Evolutionary conservation across 495 filamentous ascomycete species (phyloP), one percentile per base, ranked within the genome.

Genomic region (Trichoderma orchidacearum): DNA sequence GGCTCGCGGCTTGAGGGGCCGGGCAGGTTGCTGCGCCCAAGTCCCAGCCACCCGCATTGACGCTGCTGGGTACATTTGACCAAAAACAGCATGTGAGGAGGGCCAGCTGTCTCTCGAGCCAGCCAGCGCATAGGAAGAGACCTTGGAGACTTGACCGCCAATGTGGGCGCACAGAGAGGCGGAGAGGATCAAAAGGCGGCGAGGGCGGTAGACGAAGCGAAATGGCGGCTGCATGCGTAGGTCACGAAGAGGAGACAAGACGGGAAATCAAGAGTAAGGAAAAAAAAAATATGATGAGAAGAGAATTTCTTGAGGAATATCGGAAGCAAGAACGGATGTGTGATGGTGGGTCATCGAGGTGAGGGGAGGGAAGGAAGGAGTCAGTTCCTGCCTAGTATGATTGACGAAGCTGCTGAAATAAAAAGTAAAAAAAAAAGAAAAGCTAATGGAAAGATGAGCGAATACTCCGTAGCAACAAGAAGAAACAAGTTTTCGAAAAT

Each of bases 81-180:
- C 3, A 15, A 7, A 7, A 13, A 3, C 13, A 7, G 34, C 34
- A 15, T 36, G 34, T 15, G 34, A 8, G n/a, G n/a, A n/a, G n/a
- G 34, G 34, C 34, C 34, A 48, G 41, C 18, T 48, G 41, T 48
- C 41, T 25, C 21, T 48, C 11, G 18, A 27, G 18, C 3, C n/a
- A 9, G 21, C 18, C 18, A 23, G 18, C 41, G 18, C 41, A 23
- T 27, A 3, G 13, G 21, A 23, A 3, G 34, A 15, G 41, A n/a
- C n/a, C n/a, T n/a, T n/a, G n/a, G n/a, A n/a, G n/a, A n/a, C n/a
- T 48, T 48, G 41, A 48, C 41, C 41, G 41, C 41, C 41, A 55
- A 55, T 23, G 32, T 51, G 3, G 18, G 4, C 31, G 34, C 32
- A 5, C 31, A 29, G 41, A 18, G 17, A 17, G 36, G 21, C n/a